A percentile compares a stretch with the other conserved stretches of the same genome.
Evolutionary conservation across 148 eudicot species (phyloP).

Genomic region (Spergularia bocconei): DNA sequence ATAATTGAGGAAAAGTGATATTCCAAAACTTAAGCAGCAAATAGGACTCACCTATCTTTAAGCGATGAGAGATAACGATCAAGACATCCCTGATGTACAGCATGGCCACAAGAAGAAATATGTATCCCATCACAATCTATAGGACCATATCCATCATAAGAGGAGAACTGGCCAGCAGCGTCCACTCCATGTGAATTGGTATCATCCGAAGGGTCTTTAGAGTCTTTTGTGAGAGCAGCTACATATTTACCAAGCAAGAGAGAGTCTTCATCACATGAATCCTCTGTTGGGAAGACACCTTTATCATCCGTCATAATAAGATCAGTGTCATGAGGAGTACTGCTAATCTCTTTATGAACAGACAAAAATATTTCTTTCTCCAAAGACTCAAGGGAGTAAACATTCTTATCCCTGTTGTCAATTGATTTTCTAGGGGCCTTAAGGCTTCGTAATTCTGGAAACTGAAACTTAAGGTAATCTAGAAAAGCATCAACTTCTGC

Average conservation of each 20-base stretch:
- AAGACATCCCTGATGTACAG: slow-evolving; percentile 94
- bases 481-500: slow-evolving; percentile 60
- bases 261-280: slow-evolving; percentile 31
- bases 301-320: slow-evolving; percentile 22
- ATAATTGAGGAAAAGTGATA: not conserved
- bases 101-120: slow-evolving; percentile 98
- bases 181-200: slow-evolving; percentile 32
- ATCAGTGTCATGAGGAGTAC: slow-evolving; percentile 26
- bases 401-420: slow-evolving; percentile 37
- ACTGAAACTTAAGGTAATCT: slow-evolving; percentile 56
- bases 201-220: slow-evolving; percentile 41
- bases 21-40: not conserved
- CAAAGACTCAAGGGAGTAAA: slow-evolving; percentile 50
- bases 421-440: slow-evolving; percentile 33
- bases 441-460: slow-evolving; percentile 54
- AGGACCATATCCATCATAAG: slow-evolving; percentile 66
- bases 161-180: slow-evolving; percentile 28
- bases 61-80: slow-evolving; percentile 87
- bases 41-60: slow-evolving; percentile 62
- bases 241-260: slow-evolving; percentile 76
- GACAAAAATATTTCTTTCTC: slow-evolving; percentile 61
- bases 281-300: slow-evolving; percentile 23
- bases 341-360: slow-evolving; percentile 41
- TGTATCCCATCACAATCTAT: slow-evolving; percentile 76
- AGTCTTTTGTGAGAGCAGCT: slow-evolving; percentile 57